A percentile compares a stretch with the other conserved stretches of the same genome.
Conservation (phyloP, 768 basidiomycete genomes). For the Mycena crocata region DNA sequence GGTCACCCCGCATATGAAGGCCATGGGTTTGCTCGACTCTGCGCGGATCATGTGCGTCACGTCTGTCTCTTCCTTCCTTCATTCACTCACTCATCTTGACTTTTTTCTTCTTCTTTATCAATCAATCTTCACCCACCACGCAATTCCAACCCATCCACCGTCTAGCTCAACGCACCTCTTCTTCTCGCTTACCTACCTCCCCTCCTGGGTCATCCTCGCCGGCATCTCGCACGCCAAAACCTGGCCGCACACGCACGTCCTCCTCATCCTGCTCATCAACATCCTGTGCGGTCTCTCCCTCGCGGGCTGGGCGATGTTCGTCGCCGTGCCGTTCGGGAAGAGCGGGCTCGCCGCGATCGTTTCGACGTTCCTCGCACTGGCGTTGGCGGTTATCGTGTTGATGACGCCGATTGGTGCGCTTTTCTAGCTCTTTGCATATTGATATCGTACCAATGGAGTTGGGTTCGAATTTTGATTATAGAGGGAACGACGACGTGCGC, state of each 20-base stretch:
- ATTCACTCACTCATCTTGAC: no score
- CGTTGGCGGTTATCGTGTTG: slow-evolving; percentile 75
- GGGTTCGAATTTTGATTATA: no score
- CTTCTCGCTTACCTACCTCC: slow-evolving; percentile 75
- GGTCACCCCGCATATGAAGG: slow-evolving; percentile 80
- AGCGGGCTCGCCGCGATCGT: slow-evolving; percentile 77
- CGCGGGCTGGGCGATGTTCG: slow-evolving; percentile 79
- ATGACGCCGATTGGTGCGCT: slow-evolving; percentile 50
- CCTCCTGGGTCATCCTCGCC: slow-evolving; percentile 78
- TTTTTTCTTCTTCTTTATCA: no score
- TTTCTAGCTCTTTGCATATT: neutral
- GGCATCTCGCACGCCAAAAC: slow-evolving; percentile 75
- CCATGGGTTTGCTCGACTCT: slow-evolving; percentile 81
- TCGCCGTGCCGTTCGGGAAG: slow-evolving; percentile 77
- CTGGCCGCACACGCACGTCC: slow-evolving; percentile 70
- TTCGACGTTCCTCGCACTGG: slow-evolving; percentile 72
- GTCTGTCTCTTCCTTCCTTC: no score
- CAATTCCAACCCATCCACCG: no score
- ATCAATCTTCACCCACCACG: no score
- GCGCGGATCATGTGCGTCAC: slow-evolving; percentile 75
- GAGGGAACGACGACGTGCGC: no score
- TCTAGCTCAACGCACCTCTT: slow-evolving; percentile 83
- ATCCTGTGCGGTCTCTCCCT: slow-evolving; percentile 75
- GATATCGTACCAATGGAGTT: no score
- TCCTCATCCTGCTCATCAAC: slow-evolving; percentile 72